Base-by-base conservation (phyloP, 176 grass and related monocot species). In the Cocos nucifera region DNA sequence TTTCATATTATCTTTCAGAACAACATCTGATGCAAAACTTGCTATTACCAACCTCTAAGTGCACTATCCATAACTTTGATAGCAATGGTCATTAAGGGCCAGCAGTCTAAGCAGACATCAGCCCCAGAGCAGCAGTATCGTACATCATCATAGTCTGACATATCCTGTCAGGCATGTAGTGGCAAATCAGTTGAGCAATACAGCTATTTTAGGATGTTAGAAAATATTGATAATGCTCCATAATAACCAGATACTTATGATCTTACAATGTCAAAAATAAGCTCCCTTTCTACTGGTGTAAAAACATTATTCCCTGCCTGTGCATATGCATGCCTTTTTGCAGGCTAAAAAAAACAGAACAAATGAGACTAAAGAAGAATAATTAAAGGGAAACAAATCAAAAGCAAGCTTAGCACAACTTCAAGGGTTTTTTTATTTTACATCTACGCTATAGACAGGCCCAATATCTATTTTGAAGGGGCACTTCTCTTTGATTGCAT, bases 91-190 rank as follows among this genome's bases (percentile, higher is more conserved):
- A 97, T 97, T 53, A 97, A 84, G 29, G 93, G 93, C 93, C 93
- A 97, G 77, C 92, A 97, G 6, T 97, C 70, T 62, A 70, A 28
- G 67, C 93, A 97, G 22, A 81, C 69, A 78, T 91, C 92, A 21
- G 92, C 93, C 59, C 93, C 87, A 66, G 87, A 97, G 66, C 93
- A 97, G 77, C 93, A 97, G 59, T 88, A 83, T 32, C 93, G 87
- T 67, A 97, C 81, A 83, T 97, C 87, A 76, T 97, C 93, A 62
- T 97, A 97, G 76, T 97, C 93, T 24, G 93, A 82, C 79, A 91
- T 97, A 84, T 97, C 93, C 93, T 97, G 54, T 56, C 55, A 8
- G 8, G 27, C 17, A 67, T 32, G 1, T 14, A 3, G 35, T 12
- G 9, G 26, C 26, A 56, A 17, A 54, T 44, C 22, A 68, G 9